These are phyloP conservation scores for Arthrobotrys iridis DNA, from an alignment of 2,329 filamentous ascomycete genomes.

Conservation along the genomic window DNA sequence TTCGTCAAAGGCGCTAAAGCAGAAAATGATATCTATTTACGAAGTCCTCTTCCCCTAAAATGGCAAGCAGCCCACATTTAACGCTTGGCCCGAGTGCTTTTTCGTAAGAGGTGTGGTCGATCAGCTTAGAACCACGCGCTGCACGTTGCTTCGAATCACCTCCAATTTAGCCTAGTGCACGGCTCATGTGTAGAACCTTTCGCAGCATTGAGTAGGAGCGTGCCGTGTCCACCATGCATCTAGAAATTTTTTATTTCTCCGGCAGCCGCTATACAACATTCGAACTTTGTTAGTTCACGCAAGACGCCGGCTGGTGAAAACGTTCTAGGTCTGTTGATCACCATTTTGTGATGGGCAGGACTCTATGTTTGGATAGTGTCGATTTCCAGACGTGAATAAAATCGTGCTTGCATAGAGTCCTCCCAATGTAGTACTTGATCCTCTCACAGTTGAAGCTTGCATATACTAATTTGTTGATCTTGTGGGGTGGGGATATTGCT, in stretches of 20 bases:
- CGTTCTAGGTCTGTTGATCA: no score
- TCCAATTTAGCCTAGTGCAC: constrained; percentile 46
- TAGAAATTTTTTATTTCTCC: constrained; percentile 50
- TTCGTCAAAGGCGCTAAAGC: constrained; percentile 28
- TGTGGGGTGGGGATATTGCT: constrained; percentile 10
- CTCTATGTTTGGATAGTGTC: constrained; percentile 35
- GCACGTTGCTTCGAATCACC: constrained; percentile 45
- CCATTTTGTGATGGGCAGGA: constrained; percentile 8
- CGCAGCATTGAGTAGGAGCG: constrained; percentile 25
- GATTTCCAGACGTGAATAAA: constrained; percentile 50
- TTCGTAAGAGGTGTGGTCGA: constrained; percentile 48
- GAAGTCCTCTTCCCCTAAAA: background rate
- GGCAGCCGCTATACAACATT: constrained; percentile 32
- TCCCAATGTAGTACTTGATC: background rate
- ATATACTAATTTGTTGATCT: constrained; percentile 2
- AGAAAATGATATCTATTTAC: background rate
- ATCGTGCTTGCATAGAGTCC: constrained; percentile 35
- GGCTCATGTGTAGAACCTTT: constrained; percentile 32
- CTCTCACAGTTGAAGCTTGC: constrained; percentile 11
- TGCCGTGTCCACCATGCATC: constrained; percentile 43
- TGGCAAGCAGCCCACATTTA: constrained; percentile 5
- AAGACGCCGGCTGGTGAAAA: constrained; percentile 7
- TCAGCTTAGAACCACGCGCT: constrained; percentile 44
- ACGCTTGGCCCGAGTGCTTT: constrained; percentile 29
- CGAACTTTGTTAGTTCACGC: constrained; percentile 16